Conservation (phyloP, 257 asterid genomes). For the Leptodermis oblonga region DNA sequence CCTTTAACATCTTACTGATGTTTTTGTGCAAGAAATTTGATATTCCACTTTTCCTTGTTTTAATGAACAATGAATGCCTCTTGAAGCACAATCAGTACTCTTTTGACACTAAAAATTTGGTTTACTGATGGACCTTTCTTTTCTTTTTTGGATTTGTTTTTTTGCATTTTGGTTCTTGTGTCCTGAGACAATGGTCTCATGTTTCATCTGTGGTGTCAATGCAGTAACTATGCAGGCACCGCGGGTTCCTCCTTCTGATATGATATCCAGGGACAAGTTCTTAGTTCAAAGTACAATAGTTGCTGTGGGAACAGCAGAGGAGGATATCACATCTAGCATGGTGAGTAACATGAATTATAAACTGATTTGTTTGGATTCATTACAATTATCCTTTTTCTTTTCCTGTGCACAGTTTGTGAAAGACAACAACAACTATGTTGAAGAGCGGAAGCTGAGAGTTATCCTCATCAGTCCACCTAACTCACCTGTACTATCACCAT, state of each 20-base stretch:
- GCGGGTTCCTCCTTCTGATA: slow-evolving; percentile 30
- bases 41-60: neutral
- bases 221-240: slow-evolving; percentile 51
- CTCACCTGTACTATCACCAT: slow-evolving; percentile 31
- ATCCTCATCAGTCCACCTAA: slow-evolving; percentile 35
- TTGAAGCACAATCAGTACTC: neutral
- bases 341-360: slow-evolving; percentile 17
- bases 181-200: neutral
- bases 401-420: slow-evolving; percentile 30
- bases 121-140: neutral
- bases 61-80: neutral
- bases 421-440: slow-evolving; percentile 37
- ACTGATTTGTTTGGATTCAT: neutral
- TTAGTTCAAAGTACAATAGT: slow-evolving; percentile 40
- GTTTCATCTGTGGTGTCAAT: slow-evolving; percentile 8
- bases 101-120: neutral
- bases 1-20: neutral
- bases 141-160: neutral
- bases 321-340: slow-evolving; percentile 31
- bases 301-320: slow-evolving; percentile 36
- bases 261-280: slow-evolving; percentile 50
- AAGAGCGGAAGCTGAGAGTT: slow-evolving; percentile 47
- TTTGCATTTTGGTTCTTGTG: neutral
- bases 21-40: neutral
- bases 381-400: neutral